Conservation (phyloP, 306 rosid genomes). For the Quercus wislizeni region DNA sequence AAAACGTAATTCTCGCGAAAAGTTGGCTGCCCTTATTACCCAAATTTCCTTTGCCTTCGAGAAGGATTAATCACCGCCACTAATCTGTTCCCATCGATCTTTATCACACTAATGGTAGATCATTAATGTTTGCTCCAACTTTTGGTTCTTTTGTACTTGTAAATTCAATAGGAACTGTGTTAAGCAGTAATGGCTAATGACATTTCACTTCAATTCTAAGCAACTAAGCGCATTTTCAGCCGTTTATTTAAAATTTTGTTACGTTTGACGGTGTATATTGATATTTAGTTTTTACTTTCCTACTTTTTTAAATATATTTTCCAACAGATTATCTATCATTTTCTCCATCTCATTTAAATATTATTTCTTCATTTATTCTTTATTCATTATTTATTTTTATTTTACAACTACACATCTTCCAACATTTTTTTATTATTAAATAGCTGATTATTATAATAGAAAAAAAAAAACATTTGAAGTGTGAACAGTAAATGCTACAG, state of each 20-base stretch:
- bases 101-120: background rate
- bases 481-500: no score
- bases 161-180: slow-evolving; percentile 8
- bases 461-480: no score
- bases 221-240: background rate
- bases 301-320: no score
- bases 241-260: no score
- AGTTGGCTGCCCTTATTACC: background rate
- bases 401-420: no score
- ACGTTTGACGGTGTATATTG: no score
- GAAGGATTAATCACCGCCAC: background rate
- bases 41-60: background rate
- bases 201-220: slow-evolving; percentile 7
- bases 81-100: slow-evolving; percentile 3
- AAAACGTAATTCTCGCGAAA: background rate
- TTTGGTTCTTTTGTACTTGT: slow-evolving; percentile 11
- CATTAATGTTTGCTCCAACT: slow-evolving; percentile 22
- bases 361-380: no score
- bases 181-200: background rate
- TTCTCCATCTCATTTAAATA: no score
- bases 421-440: no score
- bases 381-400: no score
- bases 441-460: no score
- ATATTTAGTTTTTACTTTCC: rapidly evolving
- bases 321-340: no score